Percentiles rank a stretch among this genome's conserved stretches.
These are phyloP conservation scores for Solanum hybrid DNA, from an alignment of 305 asterid species.

Conservation along the genomic window DNA sequence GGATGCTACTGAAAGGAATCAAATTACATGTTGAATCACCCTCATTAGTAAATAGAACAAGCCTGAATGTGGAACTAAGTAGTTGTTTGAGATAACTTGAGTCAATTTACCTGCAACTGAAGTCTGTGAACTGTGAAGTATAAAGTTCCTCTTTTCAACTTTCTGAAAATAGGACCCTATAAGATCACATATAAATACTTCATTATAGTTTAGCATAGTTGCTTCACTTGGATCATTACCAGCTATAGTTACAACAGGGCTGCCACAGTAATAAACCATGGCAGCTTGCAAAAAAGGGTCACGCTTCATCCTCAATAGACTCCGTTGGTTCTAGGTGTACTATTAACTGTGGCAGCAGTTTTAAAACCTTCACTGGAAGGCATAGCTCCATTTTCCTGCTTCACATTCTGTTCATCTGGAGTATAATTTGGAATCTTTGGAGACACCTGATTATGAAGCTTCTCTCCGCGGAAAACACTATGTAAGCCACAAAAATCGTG, in stretches of 20 bases:
- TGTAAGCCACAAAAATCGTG: not conserved
- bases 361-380: constrained; percentile 21
- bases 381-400: constrained; percentile 23
- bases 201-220: constrained; percentile 69
- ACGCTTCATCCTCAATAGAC: constrained; percentile 82
- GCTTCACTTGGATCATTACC: constrained; percentile 85
- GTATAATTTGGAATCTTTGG: constrained; percentile 17
- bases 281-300: constrained; percentile 62
- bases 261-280: constrained; percentile 66
- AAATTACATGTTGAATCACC: not conserved
- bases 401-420: constrained; percentile 16
- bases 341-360: constrained; percentile 27
- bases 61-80: not conserved
- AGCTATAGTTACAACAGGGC: constrained; percentile 82
- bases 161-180: constrained; percentile 24
- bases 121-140: constrained; percentile 76
- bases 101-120: constrained; percentile 71
- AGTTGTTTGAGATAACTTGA: not conserved
- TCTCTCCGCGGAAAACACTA: constrained; percentile 4
- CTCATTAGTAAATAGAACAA: not conserved
- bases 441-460: constrained; percentile 13
- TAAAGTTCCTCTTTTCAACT: constrained; percentile 21
- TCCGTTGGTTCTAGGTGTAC: constrained; percentile 26
- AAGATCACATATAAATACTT: constrained; percentile 81
- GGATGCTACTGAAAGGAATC: not conserved